Percentiles rank a stretch among this genome's conserved stretches.
Evolutionary conservation across 106 monocot genomes (phyloP).

Genomic region (Allium cepa): DNA sequence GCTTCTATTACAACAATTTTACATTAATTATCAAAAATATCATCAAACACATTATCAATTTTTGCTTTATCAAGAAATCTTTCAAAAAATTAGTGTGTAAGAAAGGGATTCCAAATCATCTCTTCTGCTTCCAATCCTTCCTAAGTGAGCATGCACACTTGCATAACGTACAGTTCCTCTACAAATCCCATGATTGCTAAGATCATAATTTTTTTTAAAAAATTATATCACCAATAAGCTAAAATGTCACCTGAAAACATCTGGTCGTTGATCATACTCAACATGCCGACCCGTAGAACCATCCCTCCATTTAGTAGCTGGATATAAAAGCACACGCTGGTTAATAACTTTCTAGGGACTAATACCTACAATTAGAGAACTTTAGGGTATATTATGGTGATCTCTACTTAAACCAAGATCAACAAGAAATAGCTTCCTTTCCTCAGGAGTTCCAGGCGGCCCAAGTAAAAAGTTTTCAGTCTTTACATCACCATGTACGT

Average conservation of each 20-base stretch:
- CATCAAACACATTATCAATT: no score
- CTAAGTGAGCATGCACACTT: constrained; percentile 92
- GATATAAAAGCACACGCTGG: neutral
- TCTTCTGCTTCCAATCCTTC: constrained; percentile 84
- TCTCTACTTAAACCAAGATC: constrained; percentile 87
- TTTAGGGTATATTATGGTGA: neutral
- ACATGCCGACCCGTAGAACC: constrained; percentile 53
- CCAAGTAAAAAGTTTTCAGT: constrained; percentile 96
- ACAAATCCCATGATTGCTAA: constrained; percentile 1
- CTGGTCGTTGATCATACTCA: constrained; percentile 79
- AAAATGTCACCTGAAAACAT: constrained; percentile 63
- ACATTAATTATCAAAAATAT: no score
- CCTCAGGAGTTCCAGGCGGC: constrained; percentile 69
- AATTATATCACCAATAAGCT: neutral
- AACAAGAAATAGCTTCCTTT: constrained; percentile 87
- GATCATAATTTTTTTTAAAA: neutral
- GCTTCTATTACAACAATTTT: no score
- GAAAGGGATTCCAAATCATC: constrained; percentile 96
- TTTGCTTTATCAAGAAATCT: no score
- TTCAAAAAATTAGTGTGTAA: constrained; percentile 77
- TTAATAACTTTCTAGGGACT: neutral
- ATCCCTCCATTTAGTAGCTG: constrained; percentile 74
- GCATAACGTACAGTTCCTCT: constrained; percentile 96
- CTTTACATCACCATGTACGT: constrained; percentile 93
- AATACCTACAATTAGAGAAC: neutral